A percentile compares a stretch with the other conserved stretches of the same genome.
Conservation (phyloP, 2,329 filamentous ascomycete genomes). For the Talaromyces albobiverticillius region DNA sequence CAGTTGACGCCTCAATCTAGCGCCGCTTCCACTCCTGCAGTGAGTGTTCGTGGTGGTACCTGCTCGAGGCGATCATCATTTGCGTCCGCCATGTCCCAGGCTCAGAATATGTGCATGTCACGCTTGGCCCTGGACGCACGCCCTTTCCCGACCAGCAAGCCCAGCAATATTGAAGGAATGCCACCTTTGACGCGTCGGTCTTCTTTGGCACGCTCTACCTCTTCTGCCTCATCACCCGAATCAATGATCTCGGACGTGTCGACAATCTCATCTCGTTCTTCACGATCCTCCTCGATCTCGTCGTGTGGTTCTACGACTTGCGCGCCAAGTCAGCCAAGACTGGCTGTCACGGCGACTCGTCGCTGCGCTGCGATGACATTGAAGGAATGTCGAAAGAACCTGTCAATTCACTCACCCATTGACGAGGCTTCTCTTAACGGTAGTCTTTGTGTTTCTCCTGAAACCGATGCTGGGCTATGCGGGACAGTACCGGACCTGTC, state of each 20-base stretch:
- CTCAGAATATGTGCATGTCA: constrained; percentile 53
- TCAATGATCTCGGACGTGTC: constrained; percentile 62
- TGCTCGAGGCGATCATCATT: constrained; percentile 55
- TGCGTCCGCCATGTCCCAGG: constrained; percentile 57
- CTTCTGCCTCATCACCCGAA: constrained; percentile 57
- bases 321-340: constrained; percentile 27
- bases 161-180: constrained; percentile 46
- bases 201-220: constrained; percentile 51
- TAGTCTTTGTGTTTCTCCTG: constrained; percentile 35
- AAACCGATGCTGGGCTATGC: constrained; percentile 24
- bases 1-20: constrained; percentile 58
- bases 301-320: constrained; percentile 37
- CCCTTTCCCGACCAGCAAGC: constrained; percentile 28
- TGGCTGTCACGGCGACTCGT: constrained; percentile 41
- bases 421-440: constrained; percentile 31
- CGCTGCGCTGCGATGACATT: constrained; percentile 37
- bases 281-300: constrained; percentile 51
- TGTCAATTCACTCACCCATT: constrained; percentile 37
- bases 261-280: constrained; percentile 51
- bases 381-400: constrained; percentile 34
- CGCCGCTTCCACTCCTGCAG: constrained; percentile 58
- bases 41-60: constrained; percentile 51
- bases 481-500: constrained; percentile 33
- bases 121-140: constrained; percentile 56
- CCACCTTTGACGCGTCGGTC: constrained; percentile 48